Evolutionary conservation across 2,329 filamentous ascomycete species (phyloP).

Genomic region (Pseudogymnoascus sp.): DNA sequence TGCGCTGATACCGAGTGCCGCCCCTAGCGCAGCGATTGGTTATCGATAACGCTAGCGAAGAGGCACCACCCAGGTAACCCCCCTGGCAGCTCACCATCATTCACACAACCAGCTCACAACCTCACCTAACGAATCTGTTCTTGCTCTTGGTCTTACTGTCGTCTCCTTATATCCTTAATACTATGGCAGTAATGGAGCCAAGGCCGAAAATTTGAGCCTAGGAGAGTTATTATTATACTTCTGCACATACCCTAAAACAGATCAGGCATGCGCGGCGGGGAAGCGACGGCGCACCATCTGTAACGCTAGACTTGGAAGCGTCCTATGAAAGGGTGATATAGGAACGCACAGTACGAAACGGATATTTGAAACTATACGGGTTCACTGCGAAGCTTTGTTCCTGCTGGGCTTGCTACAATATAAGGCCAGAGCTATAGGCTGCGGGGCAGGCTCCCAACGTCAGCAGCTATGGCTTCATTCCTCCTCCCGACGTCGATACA

Average conservation of each 20-base stretch:
- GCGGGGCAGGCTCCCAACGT: background rate
- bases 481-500: conserved; percentile 60
- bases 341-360: background rate
- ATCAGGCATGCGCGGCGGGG: conserved; percentile 3
- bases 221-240: background rate
- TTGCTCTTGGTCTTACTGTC: background rate
- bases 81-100: conserved; percentile 4
- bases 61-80: conserved; percentile 5
- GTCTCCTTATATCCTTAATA: conserved; percentile 2
- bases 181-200: background rate
- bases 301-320: conserved; percentile 5
- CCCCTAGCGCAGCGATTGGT: conserved; percentile 2
- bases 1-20: conserved; percentile 6
- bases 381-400: background rate
- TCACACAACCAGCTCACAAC: conserved; percentile 1
- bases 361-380: background rate
- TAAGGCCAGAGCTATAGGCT: background rate
- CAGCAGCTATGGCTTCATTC: conserved; percentile 27
- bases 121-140: conserved; percentile 3
- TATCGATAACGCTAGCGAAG: conserved; percentile 9
- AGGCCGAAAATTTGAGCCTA: background rate
- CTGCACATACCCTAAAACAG: background rate
- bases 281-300: conserved; percentile 2
- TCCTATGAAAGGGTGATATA: background rate
- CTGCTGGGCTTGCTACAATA: background rate